Conservation (phyloP, 176 grass and related monocot genomes). For the Dactylis glomerata region DNA sequence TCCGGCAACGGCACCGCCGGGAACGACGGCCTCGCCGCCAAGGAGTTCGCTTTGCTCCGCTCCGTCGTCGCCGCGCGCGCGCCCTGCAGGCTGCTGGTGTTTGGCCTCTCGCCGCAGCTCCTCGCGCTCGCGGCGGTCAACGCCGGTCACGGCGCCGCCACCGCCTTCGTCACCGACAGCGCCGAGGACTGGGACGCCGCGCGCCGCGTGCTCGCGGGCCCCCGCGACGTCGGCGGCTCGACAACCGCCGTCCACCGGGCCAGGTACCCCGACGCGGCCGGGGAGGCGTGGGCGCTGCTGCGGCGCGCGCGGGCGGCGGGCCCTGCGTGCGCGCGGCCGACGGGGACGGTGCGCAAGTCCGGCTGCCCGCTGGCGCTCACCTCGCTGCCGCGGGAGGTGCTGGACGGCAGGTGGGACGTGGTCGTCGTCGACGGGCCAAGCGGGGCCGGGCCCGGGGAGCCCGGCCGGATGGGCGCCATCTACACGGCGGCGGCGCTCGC, state of each 20-base stretch:
- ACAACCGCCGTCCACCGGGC: conserved; percentile 28
- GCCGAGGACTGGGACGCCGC: conserved; percentile 41
- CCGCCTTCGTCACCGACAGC: conserved; percentile 65
- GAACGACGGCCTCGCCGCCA: conserved; percentile 26
- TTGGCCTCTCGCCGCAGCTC: conserved; percentile 65
- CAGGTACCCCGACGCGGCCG: conserved; percentile 45
- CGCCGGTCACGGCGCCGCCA: conserved; percentile 35
- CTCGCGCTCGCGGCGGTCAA: conserved; percentile 55
- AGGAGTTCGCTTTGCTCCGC: conserved; percentile 52
- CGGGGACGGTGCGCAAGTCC: conserved; percentile 35
- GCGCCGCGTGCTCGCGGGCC: not conserved
- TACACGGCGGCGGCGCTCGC: conserved; percentile 60
- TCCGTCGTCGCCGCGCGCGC: conserved; percentile 51
- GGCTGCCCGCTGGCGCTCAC: conserved; percentile 54
- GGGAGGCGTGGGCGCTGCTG: conserved; percentile 62
- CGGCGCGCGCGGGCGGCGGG: conserved; percentile 29
- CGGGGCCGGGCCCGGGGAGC: conserved; percentile 33
- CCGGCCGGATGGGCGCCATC: conserved; percentile 54
- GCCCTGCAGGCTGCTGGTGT: conserved; percentile 65
- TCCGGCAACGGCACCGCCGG: conserved; percentile 32
- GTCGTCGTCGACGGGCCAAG: conserved; percentile 74
- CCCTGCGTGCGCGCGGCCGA: conserved; percentile 39
- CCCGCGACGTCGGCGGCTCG: not conserved
- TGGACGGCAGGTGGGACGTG: conserved; percentile 64
- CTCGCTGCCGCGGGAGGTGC: conserved; percentile 50